A percentile compares a stretch with the other conserved stretches of the same genome.
Evolutionary conservation across 306 rosid species (phyloP).

Genomic region (Castanea crenata): DNA sequence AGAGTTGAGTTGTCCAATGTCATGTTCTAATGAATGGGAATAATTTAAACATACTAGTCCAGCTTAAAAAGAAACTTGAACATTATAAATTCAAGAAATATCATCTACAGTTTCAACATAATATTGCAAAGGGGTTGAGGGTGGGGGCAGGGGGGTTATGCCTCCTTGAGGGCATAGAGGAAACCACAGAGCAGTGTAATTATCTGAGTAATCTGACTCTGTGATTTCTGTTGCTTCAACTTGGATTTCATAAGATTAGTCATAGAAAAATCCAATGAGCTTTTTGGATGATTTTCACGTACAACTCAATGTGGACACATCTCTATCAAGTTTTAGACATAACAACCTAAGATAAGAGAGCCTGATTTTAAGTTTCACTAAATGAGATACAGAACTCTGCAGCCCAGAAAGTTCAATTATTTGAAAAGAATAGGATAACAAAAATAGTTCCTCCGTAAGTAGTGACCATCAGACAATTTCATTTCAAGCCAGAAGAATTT

Average conservation of each 20-base stretch:
- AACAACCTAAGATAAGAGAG: neutral
- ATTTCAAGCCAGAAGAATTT: neutral
- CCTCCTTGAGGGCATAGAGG: no score
- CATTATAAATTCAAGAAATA: no score
- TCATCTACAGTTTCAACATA: no score
- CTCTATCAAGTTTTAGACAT: neutral
- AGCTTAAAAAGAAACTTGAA: neutral
- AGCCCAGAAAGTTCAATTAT: neutral
- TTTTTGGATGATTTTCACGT: neutral
- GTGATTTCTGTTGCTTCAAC: no score
- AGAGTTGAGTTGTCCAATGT: neutral
- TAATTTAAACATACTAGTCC: neutral
- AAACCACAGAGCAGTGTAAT: no score
- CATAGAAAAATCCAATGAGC: neutral
- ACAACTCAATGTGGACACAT: neutral
- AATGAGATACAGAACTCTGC: neutral
- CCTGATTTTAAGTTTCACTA: neutral
- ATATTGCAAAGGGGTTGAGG: no score
- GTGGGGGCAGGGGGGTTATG: neutral
- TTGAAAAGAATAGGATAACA: neutral
- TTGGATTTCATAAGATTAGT: neutral
- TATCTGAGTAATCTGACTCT: no score
- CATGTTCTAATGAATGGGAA: neutral
- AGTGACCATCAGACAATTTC: neutral
- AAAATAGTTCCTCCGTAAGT: neutral